These are phyloP conservation scores for Penicillium expansum DNA, from an alignment of 2,329 filamentous ascomycete genomes.

Conservation along the genomic window DNA sequence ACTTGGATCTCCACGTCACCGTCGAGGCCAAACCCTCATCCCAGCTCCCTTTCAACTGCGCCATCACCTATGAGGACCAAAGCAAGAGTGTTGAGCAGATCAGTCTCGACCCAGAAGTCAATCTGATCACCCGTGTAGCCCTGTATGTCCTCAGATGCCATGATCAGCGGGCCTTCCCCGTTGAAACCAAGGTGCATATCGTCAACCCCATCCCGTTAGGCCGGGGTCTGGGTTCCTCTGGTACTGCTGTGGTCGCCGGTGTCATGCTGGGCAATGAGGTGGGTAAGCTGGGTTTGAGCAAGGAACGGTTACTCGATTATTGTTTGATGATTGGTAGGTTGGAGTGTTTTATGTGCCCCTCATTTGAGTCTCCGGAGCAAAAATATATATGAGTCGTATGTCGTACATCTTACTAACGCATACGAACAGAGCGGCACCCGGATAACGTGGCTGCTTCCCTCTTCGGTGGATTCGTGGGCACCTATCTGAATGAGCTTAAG, in stretches of 20 bases:
- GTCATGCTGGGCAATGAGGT: conserved; percentile 91
- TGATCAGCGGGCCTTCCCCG: conserved; percentile 77
- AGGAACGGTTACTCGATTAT: conserved; percentile 86
- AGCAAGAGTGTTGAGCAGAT: conserved; percentile 70
- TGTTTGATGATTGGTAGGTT: conserved; percentile 86
- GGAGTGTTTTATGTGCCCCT: neutral
- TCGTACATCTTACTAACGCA: conserved; percentile 14
- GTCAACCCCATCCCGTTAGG: conserved; percentile 93
- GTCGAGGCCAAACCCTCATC: conserved; percentile 56
- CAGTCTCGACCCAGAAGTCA: conserved; percentile 76
- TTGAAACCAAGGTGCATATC: conserved; percentile 87
- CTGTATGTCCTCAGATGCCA: conserved; percentile 94
- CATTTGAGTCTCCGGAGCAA: neutral
- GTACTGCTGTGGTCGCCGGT: conserved; percentile 90
- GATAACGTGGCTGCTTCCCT: conserved; percentile 94
- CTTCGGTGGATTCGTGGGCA: conserved; percentile 94
- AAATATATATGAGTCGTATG: neutral
- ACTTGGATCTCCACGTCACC: conserved; percentile 83
- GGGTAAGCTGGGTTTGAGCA: conserved; percentile 71
- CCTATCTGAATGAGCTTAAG: conserved; percentile 87
- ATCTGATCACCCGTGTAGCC: conserved; percentile 90
- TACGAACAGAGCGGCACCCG: conserved; percentile 66
- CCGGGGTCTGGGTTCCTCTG: conserved; percentile 89
- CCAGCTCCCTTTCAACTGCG: conserved; percentile 60
- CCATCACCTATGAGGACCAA: conserved; percentile 84